Evolutionary conservation across 2,329 filamentous ascomycete species (phyloP).

Genomic region (Claviceps pazoutovae): DNA sequence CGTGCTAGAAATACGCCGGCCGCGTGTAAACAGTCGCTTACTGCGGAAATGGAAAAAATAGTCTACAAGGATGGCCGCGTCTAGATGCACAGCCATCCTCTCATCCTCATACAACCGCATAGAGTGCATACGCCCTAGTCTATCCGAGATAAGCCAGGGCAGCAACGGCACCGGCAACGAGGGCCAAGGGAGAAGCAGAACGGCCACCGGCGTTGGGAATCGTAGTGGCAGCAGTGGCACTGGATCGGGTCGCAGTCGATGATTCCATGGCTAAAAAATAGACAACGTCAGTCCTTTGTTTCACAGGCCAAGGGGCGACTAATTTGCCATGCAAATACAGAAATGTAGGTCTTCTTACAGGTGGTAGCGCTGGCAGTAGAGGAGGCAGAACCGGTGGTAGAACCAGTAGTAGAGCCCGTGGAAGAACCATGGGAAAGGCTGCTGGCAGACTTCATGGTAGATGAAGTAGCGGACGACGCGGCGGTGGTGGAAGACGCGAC

Average conservation of each 20-base stretch:
- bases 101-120: neutral
- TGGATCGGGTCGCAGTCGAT: conserved; percentile 1
- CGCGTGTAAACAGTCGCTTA: too few relatives aligned
- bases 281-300: too few relatives aligned
- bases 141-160: conserved; percentile 21
- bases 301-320: too few relatives aligned
- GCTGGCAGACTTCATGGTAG: conserved; percentile 3
- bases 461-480: conserved; percentile 3
- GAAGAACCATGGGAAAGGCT: neutral
- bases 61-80: neutral
- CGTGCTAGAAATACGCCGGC: too few relatives aligned
- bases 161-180: conserved; percentile 20
- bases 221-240: conserved; percentile 9
- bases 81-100: neutral
- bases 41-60: too few relatives aligned
- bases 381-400: conserved; percentile 1
- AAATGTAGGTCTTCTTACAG: neutral
- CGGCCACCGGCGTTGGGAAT: conserved; percentile 17
- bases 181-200: conserved; percentile 18
- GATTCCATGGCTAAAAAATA: neutral
- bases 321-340: too few relatives aligned
- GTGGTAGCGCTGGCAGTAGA: conserved; percentile 7
- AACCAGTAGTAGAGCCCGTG: neutral
- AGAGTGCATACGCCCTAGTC: neutral
- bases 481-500: neutral